Conservation (phyloP, 768 basidiomycete genomes). For the Termitomyces titanicus region DNA sequence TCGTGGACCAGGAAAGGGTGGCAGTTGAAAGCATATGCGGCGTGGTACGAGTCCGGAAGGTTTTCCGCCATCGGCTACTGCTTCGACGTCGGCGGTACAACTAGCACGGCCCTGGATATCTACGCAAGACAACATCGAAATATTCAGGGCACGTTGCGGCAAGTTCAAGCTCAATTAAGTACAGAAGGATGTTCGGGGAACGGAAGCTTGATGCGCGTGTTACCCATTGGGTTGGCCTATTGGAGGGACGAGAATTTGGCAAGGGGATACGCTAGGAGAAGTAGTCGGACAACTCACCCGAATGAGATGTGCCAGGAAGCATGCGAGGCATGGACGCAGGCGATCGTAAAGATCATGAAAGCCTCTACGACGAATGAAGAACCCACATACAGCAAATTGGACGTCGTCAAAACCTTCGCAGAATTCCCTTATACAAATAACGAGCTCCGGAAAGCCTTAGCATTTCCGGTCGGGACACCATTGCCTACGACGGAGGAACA, state of each 20-base stretch:
- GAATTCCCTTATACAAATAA: slow-evolving; percentile 32
- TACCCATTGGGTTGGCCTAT: slow-evolving; percentile 40
- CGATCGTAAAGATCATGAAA: slow-evolving; percentile 31
- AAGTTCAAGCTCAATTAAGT: slow-evolving; percentile 26
- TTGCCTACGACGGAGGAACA: slow-evolving; percentile 15
- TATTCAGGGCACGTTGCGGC: slow-evolving; percentile 21
- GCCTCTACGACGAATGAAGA: slow-evolving; percentile 11
- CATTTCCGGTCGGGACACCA: slow-evolving; percentile 22
- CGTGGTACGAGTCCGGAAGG: slow-evolving; percentile 10
- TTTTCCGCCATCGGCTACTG: slow-evolving; percentile 18
- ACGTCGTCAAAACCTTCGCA: slow-evolving; percentile 33
- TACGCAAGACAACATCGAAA: slow-evolving; percentile 16
- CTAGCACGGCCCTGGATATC: slow-evolving; percentile 27
- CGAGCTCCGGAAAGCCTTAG: slow-evolving; percentile 28
- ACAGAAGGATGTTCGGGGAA: slow-evolving; percentile 29
- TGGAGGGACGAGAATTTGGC: slow-evolving; percentile 32
- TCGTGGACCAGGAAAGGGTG: slow-evolving; percentile 3
- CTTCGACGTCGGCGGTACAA: slow-evolving; percentile 35
- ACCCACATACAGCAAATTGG: slow-evolving; percentile 21
- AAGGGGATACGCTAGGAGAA: slow-evolving; percentile 29
- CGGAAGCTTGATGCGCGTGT: slow-evolving; percentile 44
- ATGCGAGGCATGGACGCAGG: slow-evolving; percentile 36
- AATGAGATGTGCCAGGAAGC: slow-evolving; percentile 37
- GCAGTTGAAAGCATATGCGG: slow-evolving; percentile 14
- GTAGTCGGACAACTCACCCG: slow-evolving; percentile 41